phyloP scores from a whole-genome alignment of 2,329 filamentous ascomycete genomes.

The Ciborinia camelliae region DNA sequence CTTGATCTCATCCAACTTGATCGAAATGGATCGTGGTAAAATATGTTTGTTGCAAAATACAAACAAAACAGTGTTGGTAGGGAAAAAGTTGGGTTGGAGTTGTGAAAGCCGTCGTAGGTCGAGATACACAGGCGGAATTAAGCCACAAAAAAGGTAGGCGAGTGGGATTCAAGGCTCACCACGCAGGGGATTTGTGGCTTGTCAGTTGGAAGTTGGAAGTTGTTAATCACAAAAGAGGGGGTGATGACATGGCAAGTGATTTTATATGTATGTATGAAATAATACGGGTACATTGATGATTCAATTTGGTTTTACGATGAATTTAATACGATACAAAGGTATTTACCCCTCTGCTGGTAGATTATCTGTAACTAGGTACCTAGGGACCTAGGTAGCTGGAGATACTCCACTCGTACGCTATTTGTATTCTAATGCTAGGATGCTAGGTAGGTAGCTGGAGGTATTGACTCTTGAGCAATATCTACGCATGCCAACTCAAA shows the following conservation, averaged over 20 bases:
- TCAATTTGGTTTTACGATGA: no score
- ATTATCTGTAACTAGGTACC: no score
- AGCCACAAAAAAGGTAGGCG: constrained; percentile 9
- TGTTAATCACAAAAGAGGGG: background rate
- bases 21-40: background rate
- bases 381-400: no score
- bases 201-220: no score
- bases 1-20: constrained; percentile 17
- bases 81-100: background rate
- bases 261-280: no score
- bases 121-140: background rate
- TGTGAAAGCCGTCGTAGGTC: constrained; percentile 10
- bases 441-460: no score
- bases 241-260: background rate
- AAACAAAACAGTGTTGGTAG: background rate
- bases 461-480: no score
- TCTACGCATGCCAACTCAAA: background rate
- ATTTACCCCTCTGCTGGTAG: no score
- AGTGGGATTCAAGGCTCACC: constrained; percentile 11
- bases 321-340: no score
- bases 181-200: background rate
- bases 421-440: background rate
- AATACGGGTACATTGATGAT: no score
- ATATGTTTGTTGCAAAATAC: constrained; percentile 8
- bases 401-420: background rate